phyloP scores from a whole-genome alignment of 2,329 filamentous ascomycete species.

The Penicillium sp. region DNA sequence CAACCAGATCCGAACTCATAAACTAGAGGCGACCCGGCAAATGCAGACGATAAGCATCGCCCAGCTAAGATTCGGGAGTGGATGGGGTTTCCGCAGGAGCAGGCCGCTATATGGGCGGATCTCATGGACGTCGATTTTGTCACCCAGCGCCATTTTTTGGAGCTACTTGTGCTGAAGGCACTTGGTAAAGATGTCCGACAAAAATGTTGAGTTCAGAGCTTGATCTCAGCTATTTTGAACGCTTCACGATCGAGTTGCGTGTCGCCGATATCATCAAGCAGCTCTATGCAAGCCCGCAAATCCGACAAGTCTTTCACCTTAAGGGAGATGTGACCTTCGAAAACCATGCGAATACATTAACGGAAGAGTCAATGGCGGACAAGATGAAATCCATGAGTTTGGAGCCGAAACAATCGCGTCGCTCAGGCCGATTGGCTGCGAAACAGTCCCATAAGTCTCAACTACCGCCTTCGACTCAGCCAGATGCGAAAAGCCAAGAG shows the following conservation, averaged over 20 bases:
- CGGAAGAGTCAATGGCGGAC: background rate
- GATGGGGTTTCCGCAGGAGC: background rate
- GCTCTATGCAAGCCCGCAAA: background rate
- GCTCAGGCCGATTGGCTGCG: background rate
- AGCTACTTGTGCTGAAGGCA: background rate
- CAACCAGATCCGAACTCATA: background rate
- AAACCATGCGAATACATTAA: background rate
- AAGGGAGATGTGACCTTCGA: background rate
- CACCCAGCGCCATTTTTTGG: background rate
- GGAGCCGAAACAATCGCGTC: background rate
- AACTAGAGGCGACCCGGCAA: background rate
- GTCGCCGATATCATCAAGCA: background rate
- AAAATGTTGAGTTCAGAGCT: background rate
- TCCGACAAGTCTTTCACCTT: background rate
- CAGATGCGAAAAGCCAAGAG: background rate
- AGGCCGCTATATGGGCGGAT: background rate
- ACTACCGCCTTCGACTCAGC: background rate
- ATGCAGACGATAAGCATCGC: background rate
- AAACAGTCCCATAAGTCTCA: background rate
- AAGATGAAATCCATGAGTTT: background rate
- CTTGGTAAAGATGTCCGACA: background rate
- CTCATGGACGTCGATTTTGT: background rate
- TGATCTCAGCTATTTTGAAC: background rate
- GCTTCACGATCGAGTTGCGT: background rate
- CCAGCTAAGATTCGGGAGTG: background rate